Evolutionary conservation across 2,329 filamentous ascomycete species (phyloP), one percentile per base, ranked within the genome.

Genomic region (Tolypocladium album): DNA sequence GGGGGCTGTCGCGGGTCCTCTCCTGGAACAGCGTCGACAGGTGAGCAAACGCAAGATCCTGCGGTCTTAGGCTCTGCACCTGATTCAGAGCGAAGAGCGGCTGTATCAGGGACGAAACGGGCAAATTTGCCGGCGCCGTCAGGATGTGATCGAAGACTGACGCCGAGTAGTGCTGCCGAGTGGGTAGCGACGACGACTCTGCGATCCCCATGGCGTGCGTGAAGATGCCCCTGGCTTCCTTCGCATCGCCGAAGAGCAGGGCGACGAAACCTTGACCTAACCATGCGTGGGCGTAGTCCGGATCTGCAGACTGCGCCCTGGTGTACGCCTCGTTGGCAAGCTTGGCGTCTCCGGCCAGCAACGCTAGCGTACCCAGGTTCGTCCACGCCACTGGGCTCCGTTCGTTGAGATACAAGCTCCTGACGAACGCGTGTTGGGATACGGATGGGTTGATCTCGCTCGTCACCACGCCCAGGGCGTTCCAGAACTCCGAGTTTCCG

Each of bases 401-500:
- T 72, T 99, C 93, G 68, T 97, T 95, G 20, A 99, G 78, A 72
- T 95, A 89, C n/a, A 99, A 73, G 65, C 92, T 96, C 66, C 95
- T 83, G 15, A 96, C 88, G 67, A 99, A 93, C 0, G 94, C 86
- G 72, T 99, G 95, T 72, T 99, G 94, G 0, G 94, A 87, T 2
- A 99, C 90, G 60, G 88, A 86, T 0, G 92, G 88, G 68, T 90
- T 97, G 65, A 97, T 81, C 55, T 85, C 85, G 63, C 90, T 92
- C 2, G 94, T 97, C 34, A 90, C 91, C 4, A 97, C 90, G 57
- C 93, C 94, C 3, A 99, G 81, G 0, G 94, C 88, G 69, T 97
- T 97, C 94, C 94, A 99, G 72, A 97, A 97, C 66, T 97, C 93
- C 0, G 90, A 79, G 69, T 97, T 99, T 58, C 92, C 90, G 8